Base-by-base conservation (phyloP, 208 protist species). In the Trypanosoma avium region DNA sequence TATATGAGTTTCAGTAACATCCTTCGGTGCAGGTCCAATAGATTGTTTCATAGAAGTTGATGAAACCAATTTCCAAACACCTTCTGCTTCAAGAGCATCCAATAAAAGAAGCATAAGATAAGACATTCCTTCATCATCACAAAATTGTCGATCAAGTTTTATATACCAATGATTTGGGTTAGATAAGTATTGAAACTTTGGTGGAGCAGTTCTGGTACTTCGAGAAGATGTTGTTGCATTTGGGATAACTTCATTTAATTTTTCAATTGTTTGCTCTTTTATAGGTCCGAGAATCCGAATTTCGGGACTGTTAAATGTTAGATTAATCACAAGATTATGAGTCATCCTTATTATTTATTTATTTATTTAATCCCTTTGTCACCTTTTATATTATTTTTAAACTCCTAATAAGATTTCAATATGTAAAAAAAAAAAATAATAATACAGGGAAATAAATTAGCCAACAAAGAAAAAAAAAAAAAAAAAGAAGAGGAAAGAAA, bases 81-180 rank as follows among this genome's bases (percentile, higher is more conserved):
- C 90, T 36, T 96, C 90, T 59, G 89, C 81, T 74, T 93, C 86
- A 50, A 96, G 61, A 3, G 87, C 83, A 54, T 96, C 87, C n/a
- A 96, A 67, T 10, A 96, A 65, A 66, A 90, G 65, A 24, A 96
- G 74, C 71, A 93, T 90, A 47, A 96, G 46, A 19, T 82, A 78
- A 10, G 86, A 92, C 47, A 90, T 79, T 22, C 85, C 90, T 8
- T 91, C 80, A 1, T 71, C 29, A 69, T 96, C 90, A 64, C 85
- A 96, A 53, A 88, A 93, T 60, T 94, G 86, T 0, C 84, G 78
- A 45, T 89, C 81, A 8, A 96, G 74, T 54, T 84, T 86, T 9
- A 93, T 76, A 49, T 74, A 81, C 90, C 90, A 96, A 56, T 94
- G 86, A 33, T 90, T 82, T 40, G 86, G 86, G 55, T 92, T 90